A percentile compares a stretch with the other conserved stretches of the same genome.
Conservation (phyloP, 2,329 filamentous ascomycete species). For the Verticillium klebahnii region DNA sequence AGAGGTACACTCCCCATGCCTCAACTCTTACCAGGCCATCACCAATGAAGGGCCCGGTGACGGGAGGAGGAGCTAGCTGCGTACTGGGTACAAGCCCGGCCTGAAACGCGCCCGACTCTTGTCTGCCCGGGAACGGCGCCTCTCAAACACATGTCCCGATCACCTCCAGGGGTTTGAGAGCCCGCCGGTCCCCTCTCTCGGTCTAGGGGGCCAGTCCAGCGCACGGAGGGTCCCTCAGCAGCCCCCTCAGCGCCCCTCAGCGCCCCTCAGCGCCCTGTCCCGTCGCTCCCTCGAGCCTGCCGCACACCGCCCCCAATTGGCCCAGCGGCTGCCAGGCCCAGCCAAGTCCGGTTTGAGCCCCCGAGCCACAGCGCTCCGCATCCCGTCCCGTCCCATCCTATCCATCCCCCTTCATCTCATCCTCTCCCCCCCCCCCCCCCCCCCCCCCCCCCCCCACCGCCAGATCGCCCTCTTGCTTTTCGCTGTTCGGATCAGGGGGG, state of each 20-base stretch:
- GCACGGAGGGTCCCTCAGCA: too few relatives aligned
- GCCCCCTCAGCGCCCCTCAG: too few relatives aligned
- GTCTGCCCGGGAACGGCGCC: not conserved
- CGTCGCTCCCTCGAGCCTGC: too few relatives aligned
- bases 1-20: too few relatives aligned
- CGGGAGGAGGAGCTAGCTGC: too few relatives aligned
- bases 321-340: not conserved
- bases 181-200: not conserved
- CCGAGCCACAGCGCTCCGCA: not conserved
- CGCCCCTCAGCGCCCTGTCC: too few relatives aligned
- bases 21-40: too few relatives aligned
- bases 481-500: not conserved
- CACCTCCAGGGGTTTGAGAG: not conserved
- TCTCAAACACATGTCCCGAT: not conserved
- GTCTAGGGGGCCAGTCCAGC: not conserved
- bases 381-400: not conserved
- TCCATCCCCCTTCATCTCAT: not conserved
- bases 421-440: not conserved
- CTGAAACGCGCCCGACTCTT: not conserved
- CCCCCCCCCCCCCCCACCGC: not conserved
- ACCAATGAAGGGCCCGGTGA: not conserved
- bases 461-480: not conserved
- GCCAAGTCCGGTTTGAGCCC: not conserved
- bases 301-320: not conserved
- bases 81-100: not conserved